A percentile compares a stretch with the other conserved stretches of the same genome.
These are phyloP conservation scores for Pulveroboletus frians DNA, from an alignment of 768 basidiomycete species.

Conservation along the genomic window DNA sequence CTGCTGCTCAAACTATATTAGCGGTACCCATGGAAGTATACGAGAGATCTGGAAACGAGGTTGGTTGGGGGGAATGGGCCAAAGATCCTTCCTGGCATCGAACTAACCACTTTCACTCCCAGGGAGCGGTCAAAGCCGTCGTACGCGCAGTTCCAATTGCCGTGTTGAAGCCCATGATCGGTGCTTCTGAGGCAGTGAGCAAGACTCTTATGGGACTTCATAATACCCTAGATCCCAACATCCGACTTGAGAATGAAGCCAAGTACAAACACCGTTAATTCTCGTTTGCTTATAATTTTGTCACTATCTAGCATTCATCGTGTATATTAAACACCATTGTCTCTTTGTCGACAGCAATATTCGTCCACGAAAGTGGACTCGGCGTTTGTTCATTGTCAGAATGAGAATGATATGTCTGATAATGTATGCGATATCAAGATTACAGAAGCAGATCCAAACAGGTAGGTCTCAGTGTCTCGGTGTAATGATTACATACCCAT, in stretches of 20 bases:
- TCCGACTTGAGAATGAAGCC: conserved; percentile 78
- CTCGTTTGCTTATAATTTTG: conserved; percentile 12
- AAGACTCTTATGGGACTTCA: conserved; percentile 92
- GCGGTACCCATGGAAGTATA: conserved; percentile 99
- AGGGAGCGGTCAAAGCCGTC: conserved; percentile 92
- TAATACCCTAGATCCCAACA: conserved; percentile 85
- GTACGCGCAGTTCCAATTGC: conserved; percentile 97
- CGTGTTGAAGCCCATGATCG: conserved; percentile 96
- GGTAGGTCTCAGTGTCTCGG: conserved; percentile 17
- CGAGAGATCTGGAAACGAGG: conserved; percentile 89
- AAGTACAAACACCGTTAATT: conserved; percentile 84
- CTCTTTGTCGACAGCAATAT: not conserved
- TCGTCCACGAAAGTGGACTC: not conserved
- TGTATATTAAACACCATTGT: conserved; percentile 9
- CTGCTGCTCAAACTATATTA: conserved; percentile 96
- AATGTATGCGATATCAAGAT: not conserved
- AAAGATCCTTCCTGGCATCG: not conserved
- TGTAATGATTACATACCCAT: conserved; percentile 26
- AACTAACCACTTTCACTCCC: conserved; percentile 2
- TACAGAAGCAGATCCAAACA: not conserved
- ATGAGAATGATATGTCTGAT: not conserved
- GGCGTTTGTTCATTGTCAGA: not conserved
- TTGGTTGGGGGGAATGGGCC: conserved; percentile 29
- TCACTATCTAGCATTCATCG: conserved; percentile 17
- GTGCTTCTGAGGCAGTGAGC: conserved; percentile 92